Conservation (phyloP, 2,329 filamentous ascomycete species). For the Penicillium sp. region DNA sequence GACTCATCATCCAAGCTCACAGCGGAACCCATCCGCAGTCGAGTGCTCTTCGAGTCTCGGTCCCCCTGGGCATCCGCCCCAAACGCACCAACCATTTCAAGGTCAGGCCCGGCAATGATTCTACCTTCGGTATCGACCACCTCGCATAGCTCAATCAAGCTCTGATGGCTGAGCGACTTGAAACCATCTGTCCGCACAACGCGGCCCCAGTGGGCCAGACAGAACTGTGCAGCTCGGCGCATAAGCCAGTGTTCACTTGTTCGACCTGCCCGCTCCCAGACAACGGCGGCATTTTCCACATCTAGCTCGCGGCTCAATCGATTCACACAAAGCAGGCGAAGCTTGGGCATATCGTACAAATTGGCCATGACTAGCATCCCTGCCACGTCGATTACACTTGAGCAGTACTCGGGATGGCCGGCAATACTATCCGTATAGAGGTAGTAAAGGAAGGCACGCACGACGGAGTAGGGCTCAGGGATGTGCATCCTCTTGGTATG, state of each 20-base stretch:
- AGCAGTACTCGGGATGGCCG: conserved; percentile 61
- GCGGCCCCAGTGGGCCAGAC: conserved; percentile 91
- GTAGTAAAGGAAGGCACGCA: conserved; percentile 93
- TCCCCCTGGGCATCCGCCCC: conserved; percentile 52
- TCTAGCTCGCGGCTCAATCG: conserved; percentile 88
- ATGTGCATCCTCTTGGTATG: conserved; percentile 98
- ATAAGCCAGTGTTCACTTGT: conserved; percentile 94
- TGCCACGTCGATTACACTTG: conserved; percentile 78
- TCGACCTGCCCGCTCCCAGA: conserved; percentile 91
- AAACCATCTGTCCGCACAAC: conserved; percentile 90
- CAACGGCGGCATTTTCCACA: conserved; percentile 89
- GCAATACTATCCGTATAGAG: conserved; percentile 92
- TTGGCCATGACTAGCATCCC: conserved; percentile 97
- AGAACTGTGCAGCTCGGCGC: conserved; percentile 83
- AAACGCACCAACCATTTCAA: conserved; percentile 63
- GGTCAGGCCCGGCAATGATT: conserved; percentile 83
- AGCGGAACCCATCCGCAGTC: conserved; percentile 31
- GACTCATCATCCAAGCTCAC: conserved; percentile 49
- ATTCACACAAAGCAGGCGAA: conserved; percentile 88
- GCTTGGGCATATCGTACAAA: conserved; percentile 93
- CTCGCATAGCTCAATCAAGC: conserved; percentile 87
- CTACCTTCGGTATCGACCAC: conserved; percentile 93
- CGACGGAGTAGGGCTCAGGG: conserved; percentile 90
- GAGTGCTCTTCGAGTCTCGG: conserved; percentile 37
- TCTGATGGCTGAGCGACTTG: conserved; percentile 73